phyloP scores from a whole-genome alignment of 2,329 filamentous ascomycete species.

The Chrysoporthe deuterocubensis region DNA sequence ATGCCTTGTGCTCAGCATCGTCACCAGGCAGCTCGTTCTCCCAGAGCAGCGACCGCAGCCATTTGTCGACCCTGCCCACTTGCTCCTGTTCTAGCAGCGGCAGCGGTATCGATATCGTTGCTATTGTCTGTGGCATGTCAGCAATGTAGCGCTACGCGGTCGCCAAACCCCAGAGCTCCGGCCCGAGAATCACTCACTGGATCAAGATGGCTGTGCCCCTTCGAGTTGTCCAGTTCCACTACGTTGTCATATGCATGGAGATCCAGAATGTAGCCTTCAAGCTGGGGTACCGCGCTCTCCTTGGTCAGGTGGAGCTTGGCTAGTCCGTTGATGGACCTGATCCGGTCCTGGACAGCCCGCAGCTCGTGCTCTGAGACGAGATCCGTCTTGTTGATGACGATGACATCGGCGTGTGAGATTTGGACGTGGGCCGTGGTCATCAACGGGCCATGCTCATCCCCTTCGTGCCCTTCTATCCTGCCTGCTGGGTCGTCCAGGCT shows the following conservation, averaged over 20 bases:
- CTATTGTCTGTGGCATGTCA: conserved; percentile 67
- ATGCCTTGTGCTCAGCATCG: conserved; percentile 35
- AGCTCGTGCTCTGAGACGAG: conserved; percentile 75
- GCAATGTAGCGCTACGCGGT: neutral
- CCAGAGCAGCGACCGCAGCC: conserved; percentile 86
- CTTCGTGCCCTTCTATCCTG: conserved; percentile 56
- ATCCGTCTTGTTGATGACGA: conserved; percentile 93
- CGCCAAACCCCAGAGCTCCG: neutral
- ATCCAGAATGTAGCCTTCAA: conserved; percentile 87
- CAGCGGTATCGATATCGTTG: conserved; percentile 75
- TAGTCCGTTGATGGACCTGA: conserved; percentile 85
- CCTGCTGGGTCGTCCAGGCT: conserved; percentile 75
- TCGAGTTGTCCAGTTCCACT: conserved; percentile 68
- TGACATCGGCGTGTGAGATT: conserved; percentile 94
- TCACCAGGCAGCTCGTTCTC: conserved; percentile 65
- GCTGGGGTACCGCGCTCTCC: conserved; percentile 75
- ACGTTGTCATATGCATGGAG: conserved; percentile 91
- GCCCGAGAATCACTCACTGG: conserved; percentile 57
- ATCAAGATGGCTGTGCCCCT: conserved; percentile 90
- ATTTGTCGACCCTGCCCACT: conserved; percentile 71
- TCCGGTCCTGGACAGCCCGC: conserved; percentile 68
- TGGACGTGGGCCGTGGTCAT: conserved; percentile 95
- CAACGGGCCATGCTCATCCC: conserved; percentile 64
- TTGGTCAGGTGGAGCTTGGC: conserved; percentile 84
- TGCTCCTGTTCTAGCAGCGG: conserved; percentile 61